phyloP scores from a whole-genome alignment of 2,329 filamentous ascomycete genomes.

The Achaetomium macrosporum region DNA sequence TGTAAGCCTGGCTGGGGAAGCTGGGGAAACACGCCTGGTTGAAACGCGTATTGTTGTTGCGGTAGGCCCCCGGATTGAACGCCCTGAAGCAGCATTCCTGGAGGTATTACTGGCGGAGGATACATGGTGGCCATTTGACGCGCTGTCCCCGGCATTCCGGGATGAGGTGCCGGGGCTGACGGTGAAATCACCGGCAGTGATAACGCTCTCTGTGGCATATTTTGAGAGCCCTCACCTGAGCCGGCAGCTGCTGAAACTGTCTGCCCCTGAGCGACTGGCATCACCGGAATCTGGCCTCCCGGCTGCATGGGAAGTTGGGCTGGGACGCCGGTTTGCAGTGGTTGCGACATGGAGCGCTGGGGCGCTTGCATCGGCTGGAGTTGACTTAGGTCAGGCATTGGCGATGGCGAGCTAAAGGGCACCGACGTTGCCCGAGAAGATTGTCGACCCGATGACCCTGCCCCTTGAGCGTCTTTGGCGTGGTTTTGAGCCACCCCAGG shows the following conservation, averaged over 20 bases:
- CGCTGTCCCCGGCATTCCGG: conserved; percentile 2
- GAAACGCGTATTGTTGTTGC: conserved; percentile 1
- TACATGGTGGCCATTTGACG: conserved; percentile 6
- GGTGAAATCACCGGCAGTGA: background rate
- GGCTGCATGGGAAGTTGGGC: background rate
- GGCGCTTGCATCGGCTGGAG: background rate
- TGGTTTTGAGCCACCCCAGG: too few relatives aligned
- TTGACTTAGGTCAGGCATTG: background rate
- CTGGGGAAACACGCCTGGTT: background rate
- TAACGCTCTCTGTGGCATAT: background rate
- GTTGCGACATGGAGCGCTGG: background rate
- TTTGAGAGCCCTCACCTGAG: background rate
- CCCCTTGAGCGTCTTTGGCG: too few relatives aligned
- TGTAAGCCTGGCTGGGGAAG: background rate
- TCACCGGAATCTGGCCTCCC: background rate
- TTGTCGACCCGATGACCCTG: too few relatives aligned
- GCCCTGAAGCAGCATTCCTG: background rate
- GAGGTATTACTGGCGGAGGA: conserved; percentile 1
- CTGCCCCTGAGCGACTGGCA: background rate
- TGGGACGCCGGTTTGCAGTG: background rate
- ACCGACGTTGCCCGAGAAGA: too few relatives aligned
- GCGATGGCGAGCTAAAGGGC: background rate
- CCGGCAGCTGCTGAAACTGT: background rate
- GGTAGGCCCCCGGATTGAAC: background rate
- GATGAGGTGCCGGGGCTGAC: background rate